Evolutionary conservation across 1,139 yeast genomes (phyloP), one percentile per base, ranked within the genome.

Genomic region (Lodderomyces oxycetoniae): DNA sequence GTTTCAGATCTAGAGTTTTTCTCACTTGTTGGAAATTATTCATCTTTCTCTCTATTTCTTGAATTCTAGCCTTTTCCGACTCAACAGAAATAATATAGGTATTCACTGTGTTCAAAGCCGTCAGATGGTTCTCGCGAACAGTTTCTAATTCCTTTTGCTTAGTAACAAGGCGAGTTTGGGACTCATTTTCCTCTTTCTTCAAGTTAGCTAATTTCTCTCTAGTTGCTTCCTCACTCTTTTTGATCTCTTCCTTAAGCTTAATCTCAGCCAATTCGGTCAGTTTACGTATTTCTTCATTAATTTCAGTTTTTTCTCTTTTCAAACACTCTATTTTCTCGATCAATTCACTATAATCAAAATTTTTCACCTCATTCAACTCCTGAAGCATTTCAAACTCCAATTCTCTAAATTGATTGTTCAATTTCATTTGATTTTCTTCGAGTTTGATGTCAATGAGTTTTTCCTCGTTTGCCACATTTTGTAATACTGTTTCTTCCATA

Each of bases 341-440:
- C 3, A 49, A 34, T 17, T 49, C 53, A 12, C 50, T 49, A 34
- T 61, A 65, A 26, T 55, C 53, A 39, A 49, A 62, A 2, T 42
- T 38, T 31, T 44, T 42, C 2, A 63, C 66, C 1, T 43, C 40
- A 17, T 51, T 46, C 7, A 65, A 40, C 38, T 66, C 67, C 30
- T 57, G 48, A 23, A 52, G 47, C 36, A 67, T 45, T 34, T 61
- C 59, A 39, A 54, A 59, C 31, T 55, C 56, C 23, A 61, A 41
- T 27, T 63, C 65, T 17, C 58, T 57, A 39, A 48, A 57, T 32
- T 63, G 59, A 17, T 49, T 47, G 10, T 48, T 45, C 12, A 60
- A 46, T 25, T 55, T 49, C 15, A 51, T 50, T n/a, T 47, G 32
- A 25, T 48, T 41, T 29, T 57, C 59, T 24, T 49, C 41, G 7